phyloP scores from a whole-genome alignment of 495 filamentous ascomycete species.

The Podospora tetraspora region DNA sequence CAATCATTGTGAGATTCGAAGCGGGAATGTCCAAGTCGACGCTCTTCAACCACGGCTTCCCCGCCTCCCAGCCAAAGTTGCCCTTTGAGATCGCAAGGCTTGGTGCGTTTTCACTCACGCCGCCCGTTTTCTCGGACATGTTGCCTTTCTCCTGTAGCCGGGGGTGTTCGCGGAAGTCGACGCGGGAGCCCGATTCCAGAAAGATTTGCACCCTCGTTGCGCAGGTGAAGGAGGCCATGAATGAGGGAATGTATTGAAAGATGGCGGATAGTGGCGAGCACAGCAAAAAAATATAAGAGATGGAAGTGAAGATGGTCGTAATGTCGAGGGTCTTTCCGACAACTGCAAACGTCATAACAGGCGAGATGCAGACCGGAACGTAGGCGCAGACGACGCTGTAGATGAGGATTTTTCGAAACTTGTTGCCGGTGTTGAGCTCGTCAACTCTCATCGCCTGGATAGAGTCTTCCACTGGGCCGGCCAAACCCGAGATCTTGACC shows the following conservation, averaged over 20 bases:
- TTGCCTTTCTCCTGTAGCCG: not conserved
- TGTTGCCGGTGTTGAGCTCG: constrained; percentile 35
- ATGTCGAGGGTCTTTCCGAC: constrained; percentile 42
- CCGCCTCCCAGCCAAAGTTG: constrained; percentile 41
- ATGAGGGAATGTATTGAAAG: constrained; percentile 51
- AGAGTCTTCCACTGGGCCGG: constrained; percentile 26
- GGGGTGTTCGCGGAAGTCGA: constrained; percentile 19
- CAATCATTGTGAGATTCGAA: constrained; percentile 26
- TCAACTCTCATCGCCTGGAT: constrained; percentile 39
- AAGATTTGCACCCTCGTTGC: constrained; percentile 51
- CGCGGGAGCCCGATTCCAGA: constrained; percentile 15
- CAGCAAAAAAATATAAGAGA: constrained; percentile 58
- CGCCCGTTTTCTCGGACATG: not conserved
- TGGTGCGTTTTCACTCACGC: not conserved
- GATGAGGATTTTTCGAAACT: constrained; percentile 26
- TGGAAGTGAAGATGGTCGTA: constrained; percentile 52
- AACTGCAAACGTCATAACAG: constrained; percentile 38
- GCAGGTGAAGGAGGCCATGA: constrained; percentile 52
- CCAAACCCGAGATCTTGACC: constrained; percentile 43
- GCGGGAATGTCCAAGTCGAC: constrained; percentile 38
- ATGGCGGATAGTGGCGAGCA: constrained; percentile 50
- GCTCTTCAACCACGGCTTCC: constrained; percentile 30
- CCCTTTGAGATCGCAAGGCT: constrained; percentile 14
- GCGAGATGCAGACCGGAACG: constrained; percentile 43
- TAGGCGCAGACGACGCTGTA: constrained; percentile 39